phyloP scores from a whole-genome alignment of 176 grass and related monocot species.

The Hordeum marinum region DNA sequence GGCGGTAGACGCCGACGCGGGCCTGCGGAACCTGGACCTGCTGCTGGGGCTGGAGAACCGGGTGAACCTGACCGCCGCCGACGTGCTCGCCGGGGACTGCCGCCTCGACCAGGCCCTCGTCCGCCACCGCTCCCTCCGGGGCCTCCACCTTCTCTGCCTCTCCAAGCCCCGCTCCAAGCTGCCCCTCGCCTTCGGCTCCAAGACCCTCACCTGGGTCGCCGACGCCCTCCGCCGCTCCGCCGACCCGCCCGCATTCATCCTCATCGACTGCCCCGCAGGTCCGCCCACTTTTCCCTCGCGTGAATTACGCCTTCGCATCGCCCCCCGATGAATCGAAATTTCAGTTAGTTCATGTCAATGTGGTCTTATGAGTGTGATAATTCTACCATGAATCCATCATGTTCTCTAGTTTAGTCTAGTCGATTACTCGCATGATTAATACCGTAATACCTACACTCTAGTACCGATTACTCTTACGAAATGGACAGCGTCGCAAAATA shows the following conservation, averaged over 20 bases:
- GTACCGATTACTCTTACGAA: neutral
- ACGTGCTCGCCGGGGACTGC: constrained; percentile 92
- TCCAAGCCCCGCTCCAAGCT: constrained; percentile 95
- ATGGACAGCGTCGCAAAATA: neutral
- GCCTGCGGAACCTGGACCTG: constrained; percentile 87
- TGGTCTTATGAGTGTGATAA: neutral
- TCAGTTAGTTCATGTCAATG: neutral
- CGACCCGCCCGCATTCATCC: constrained; percentile 54
- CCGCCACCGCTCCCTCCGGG: constrained; percentile 75
- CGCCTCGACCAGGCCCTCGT: constrained; percentile 92
- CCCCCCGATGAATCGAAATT: too few species aligned
- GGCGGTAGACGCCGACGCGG: constrained; percentile 81
- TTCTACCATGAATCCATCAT: too few species aligned
- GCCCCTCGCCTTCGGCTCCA: constrained; percentile 84
- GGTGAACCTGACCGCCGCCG: constrained; percentile 82
- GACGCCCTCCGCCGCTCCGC: constrained; percentile 54
- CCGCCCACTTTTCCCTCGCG: neutral
- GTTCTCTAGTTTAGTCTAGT: neutral
- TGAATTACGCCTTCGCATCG: neutral
- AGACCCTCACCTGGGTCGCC: constrained; percentile 87
- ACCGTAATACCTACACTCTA: too few species aligned
- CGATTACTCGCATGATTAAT: neutral
- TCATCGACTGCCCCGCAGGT: constrained; percentile 78
- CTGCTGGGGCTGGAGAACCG: constrained; percentile 93
- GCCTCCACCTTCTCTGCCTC: constrained; percentile 84